Evolutionary conservation across 495 filamentous ascomycete genomes (phyloP), one percentile per base, ranked within the genome.

Genomic region (Tuber microsphaerosporum): DNA sequence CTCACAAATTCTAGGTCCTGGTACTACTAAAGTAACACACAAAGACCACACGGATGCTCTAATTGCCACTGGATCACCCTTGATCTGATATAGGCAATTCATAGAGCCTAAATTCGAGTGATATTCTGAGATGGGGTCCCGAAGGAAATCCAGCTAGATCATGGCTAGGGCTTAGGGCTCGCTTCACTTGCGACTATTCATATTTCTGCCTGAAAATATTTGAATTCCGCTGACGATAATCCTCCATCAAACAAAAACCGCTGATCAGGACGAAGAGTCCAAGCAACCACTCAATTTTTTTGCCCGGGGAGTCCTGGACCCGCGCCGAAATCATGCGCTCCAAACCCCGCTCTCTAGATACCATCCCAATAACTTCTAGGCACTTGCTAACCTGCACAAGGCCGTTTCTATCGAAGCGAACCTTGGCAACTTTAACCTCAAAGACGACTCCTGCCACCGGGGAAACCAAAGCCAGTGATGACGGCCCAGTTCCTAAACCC

Each of bases 331-430:
- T 34, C 26, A 65, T 65, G 56, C 56, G 56, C 56, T 65, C 56
- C 56, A 65, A 65, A 65, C 26, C 26, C 56, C 26, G 3, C 56
- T 34, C 56, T 65, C 56, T 65, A 12, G 56, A 26, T 5, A 34
- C 26, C 5, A 65, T 17, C 56, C 56, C 56, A 17, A 31, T 65
- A 34, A 34, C 26, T 17, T 34, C 56, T 26, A 34, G 56, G 16
- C 14, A 7, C 56, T 2, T 26, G 34, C 56, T 19, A 34, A 65
- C 26, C 14, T 17, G 14, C 56, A 2, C 26, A 65, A 65, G 3
- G 16, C 3, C 56, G 34, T 65, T 79, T 43, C 46, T 56, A 10
- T 79, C 76, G 68, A 79, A 73, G 45, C 77, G 76, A 37, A 73
- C 70, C 46, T 41, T 75, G 22, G 73, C 73, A 71, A 75, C 46